These are phyloP conservation scores for Bipolaris sorokiniana DNA, from an alignment of 2,329 filamentous ascomycete genomes.

Conservation along the genomic window DNA sequence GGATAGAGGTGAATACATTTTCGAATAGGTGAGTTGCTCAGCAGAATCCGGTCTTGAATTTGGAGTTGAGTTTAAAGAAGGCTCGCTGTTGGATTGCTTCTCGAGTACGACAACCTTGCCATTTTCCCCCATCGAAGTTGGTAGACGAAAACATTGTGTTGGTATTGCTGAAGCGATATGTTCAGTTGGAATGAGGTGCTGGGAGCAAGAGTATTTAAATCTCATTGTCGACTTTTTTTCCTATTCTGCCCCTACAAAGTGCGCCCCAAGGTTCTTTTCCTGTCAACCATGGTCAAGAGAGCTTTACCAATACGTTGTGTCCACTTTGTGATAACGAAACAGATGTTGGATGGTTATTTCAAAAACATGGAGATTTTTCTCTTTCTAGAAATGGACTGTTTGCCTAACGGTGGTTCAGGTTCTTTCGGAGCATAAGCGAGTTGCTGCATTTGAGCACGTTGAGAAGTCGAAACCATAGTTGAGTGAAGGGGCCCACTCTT, in stretches of 20 bases:
- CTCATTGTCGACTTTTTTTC: background rate
- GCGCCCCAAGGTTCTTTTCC: background rate
- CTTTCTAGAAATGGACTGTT: background rate
- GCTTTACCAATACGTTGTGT: background rate
- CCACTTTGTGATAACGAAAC: background rate
- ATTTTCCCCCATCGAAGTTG: background rate
- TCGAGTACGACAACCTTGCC: background rate
- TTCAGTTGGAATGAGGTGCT: background rate
- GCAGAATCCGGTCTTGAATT: background rate
- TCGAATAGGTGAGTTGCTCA: slow-evolving; percentile 5
- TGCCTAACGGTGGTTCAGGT: background rate
- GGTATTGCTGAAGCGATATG: background rate
- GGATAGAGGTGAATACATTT: slow-evolving; percentile 11
- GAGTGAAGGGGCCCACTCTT: background rate
- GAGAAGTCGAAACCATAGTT: background rate
- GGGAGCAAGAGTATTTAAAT: background rate
- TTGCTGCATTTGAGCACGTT: slow-evolving; percentile 2
- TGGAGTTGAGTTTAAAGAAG: background rate
- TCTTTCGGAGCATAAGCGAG: background rate
- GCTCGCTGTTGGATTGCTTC: background rate
- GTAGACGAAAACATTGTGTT: background rate
- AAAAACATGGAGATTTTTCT: background rate
- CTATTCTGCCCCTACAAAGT: background rate
- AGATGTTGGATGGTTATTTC: background rate
- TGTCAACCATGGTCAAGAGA: background rate